Percentiles rank a stretch among this genome's conserved stretches.
These are phyloP conservation scores for Beauveria rudraprayagi DNA, from an alignment of 2,329 filamentous ascomycete genomes.

Conservation along the genomic window DNA sequence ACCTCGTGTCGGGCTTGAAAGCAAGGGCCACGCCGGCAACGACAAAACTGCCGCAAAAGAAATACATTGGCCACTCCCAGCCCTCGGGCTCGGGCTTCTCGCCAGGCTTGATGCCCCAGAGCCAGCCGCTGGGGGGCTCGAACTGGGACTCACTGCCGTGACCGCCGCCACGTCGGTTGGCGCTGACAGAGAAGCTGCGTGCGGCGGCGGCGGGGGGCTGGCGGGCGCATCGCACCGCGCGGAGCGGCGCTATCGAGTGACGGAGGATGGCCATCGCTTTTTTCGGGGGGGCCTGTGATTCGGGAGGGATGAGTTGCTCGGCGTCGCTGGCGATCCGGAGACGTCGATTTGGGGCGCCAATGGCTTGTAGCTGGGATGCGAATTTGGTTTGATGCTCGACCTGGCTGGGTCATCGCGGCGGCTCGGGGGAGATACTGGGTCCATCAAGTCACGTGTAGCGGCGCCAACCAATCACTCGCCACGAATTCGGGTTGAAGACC, in stretches of 20 bases:
- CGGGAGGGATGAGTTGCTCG: slow-evolving; percentile 10
- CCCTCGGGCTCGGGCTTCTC: slow-evolving; percentile 95
- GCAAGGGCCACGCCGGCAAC: slow-evolving; percentile 74
- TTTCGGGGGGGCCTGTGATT: neutral
- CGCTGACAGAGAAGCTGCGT: slow-evolving; percentile 37
- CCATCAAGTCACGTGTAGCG: slow-evolving; percentile 2
- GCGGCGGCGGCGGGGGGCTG: slow-evolving; percentile 20
- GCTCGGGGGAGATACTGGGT: neutral
- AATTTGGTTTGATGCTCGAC: slow-evolving; percentile 3
- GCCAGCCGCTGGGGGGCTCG: slow-evolving; percentile 84
- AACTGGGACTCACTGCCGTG: slow-evolving; percentile 63
- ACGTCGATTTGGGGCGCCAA: slow-evolving; percentile 22
- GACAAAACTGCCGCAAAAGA: slow-evolving; percentile 71
- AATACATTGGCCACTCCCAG: slow-evolving; percentile 83
- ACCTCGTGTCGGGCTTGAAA: slow-evolving; percentile 99
- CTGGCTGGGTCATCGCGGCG: slow-evolving; percentile 4
- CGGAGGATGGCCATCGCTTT: slow-evolving; percentile 28
- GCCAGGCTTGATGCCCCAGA: slow-evolving; percentile 88
- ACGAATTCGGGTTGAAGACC: neutral
- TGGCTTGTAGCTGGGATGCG: slow-evolving; percentile 16
- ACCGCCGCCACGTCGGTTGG: slow-evolving; percentile 32
- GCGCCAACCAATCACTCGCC: neutral
- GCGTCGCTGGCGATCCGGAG: slow-evolving; percentile 14
- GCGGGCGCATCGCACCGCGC: slow-evolving; percentile 30
- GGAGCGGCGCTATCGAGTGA: slow-evolving; percentile 28